These are phyloP conservation scores for Hymenoscyphus fructigenus DNA, from an alignment of 2,329 filamentous ascomycete species.

Conservation along the genomic window DNA sequence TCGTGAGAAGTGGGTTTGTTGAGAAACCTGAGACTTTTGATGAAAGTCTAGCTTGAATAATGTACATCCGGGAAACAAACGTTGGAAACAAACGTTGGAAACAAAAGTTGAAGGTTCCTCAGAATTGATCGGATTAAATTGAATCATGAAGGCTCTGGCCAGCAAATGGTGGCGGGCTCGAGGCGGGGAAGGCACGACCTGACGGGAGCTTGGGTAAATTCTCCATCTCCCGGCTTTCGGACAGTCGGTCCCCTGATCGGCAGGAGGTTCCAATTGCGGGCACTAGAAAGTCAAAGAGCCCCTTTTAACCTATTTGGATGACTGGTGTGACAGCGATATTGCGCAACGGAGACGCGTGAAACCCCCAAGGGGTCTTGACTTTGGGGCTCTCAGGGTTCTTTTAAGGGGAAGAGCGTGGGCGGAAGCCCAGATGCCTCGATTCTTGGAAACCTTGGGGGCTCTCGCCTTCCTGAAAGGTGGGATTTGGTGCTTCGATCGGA, in stretches of 20 bases:
- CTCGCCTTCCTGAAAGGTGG: not conserved
- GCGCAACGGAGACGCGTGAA: not conserved
- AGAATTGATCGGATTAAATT: not conserved
- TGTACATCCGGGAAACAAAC: not conserved
- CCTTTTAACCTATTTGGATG: not conserved
- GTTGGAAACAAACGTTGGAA: not conserved
- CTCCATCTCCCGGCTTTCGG: not conserved
- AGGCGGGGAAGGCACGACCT: not conserved
- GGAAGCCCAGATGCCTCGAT: not conserved
- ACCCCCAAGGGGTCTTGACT: not conserved
- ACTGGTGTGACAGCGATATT: conserved; percentile 3
- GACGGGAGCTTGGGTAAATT: not conserved
- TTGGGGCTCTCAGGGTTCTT: not conserved
- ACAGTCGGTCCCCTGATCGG: conserved; percentile 2
- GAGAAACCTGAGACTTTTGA: not conserved
- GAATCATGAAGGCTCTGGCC: not conserved
- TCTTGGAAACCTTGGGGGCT: not conserved
- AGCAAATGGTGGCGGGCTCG: not conserved
- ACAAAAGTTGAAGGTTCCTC: not conserved
- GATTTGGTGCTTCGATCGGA: conserved; percentile 1
- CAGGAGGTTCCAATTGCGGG: conserved; percentile 3
- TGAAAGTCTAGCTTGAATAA: not conserved
- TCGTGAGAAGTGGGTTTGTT: not conserved
- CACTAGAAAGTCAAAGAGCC: not conserved
- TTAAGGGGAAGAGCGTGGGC: not conserved